These are phyloP conservation scores for Pseudocohnilembus persalinus DNA, from an alignment of 169 alveolate genomes.

Conservation along the genomic window DNA sequence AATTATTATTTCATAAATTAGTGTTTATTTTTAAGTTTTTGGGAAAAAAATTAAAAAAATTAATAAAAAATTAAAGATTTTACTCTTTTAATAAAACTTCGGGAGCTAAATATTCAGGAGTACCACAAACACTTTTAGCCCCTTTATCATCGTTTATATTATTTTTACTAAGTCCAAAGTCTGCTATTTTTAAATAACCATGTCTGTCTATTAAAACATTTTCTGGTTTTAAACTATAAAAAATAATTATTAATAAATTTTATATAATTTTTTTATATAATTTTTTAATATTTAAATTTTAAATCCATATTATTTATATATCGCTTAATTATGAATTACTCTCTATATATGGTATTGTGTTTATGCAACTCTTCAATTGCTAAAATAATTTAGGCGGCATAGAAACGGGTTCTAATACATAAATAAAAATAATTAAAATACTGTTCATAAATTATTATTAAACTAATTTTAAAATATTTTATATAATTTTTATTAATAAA, in stretches of 20 bases:
- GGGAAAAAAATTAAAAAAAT: too few relatives aligned
- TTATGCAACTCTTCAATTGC: conserved; percentile 80
- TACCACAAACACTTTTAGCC: conserved; percentile 45
- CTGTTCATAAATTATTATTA: conserved; percentile 60
- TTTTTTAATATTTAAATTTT: background rate
- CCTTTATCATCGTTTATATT: conserved; percentile 46
- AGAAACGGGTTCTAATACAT: conserved; percentile 63
- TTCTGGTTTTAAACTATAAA: conserved; percentile 74
- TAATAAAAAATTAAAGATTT: too few relatives aligned
- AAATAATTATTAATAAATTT: too few relatives aligned
- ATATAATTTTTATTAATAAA: too few relatives aligned
- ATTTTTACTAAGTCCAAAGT: conserved; percentile 74
- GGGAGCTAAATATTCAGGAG: conserved; percentile 55
- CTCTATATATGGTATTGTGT: conserved; percentile 52
- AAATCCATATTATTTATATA: background rate
- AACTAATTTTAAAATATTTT: too few relatives aligned
- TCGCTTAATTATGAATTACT: conserved; percentile 11
- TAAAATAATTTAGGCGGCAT: conserved; percentile 76
- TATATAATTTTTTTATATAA: background rate
- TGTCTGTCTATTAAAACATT: conserved; percentile 72
- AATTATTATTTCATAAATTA: too few relatives aligned
- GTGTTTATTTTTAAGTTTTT: too few relatives aligned
- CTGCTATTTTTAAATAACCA: conserved; percentile 74
- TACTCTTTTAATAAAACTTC: conserved; percentile 41
- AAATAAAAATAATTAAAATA: conserved; percentile 19